Evolutionary conservation across 805 yeast species (phyloP), one percentile per base, ranked within the genome.

Genomic region (Lachancea cidri): DNA sequence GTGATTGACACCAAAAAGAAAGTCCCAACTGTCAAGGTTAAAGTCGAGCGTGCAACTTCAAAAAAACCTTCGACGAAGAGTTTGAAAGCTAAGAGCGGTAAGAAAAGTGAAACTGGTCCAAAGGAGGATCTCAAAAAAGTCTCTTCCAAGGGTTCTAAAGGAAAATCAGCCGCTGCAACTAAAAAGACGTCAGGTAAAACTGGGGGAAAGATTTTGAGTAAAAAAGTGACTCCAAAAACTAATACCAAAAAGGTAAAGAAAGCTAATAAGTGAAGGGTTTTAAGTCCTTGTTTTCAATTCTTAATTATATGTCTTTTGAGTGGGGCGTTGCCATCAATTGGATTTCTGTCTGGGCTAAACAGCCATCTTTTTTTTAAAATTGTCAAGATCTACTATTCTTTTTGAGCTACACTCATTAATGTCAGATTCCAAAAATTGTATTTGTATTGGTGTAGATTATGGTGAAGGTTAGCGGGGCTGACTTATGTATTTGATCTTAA

Each of bases 141-240:
- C 14, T 41, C 58, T 14, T 39, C 57, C 17, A 52, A 51, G 38
- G 48, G 60, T 16, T 16, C 43, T n/a, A 36, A 56, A 14, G 48
- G 55, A 13, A 52, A 58, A 43, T 55, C 50, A 38, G 54, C 65
- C 18, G 52, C 64, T 19, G 52, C 60, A 33, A 54, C 49, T 50
- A 58, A 54, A 46, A 46, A 46, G 20, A 45, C 58, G 29, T 50
- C 65, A 22, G 54, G 55, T 48, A 55, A 55, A 41, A 53, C 60
- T 27, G 50, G 67, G 19, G 61, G 60, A 42, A 53, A 53, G 44
- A 39, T 46, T 29, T 33, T 47, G 33, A 24, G 41, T 30, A 44
- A 49, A 41, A 41, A 44, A 31, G 38, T 52, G 22, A 39, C 50
- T 17, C 47, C 55, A 15, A 46, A 49, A 25, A 53, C 47, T 18